Conservation (phyloP, 345 rosid species). For the Rhizophora mangle region DNA sequence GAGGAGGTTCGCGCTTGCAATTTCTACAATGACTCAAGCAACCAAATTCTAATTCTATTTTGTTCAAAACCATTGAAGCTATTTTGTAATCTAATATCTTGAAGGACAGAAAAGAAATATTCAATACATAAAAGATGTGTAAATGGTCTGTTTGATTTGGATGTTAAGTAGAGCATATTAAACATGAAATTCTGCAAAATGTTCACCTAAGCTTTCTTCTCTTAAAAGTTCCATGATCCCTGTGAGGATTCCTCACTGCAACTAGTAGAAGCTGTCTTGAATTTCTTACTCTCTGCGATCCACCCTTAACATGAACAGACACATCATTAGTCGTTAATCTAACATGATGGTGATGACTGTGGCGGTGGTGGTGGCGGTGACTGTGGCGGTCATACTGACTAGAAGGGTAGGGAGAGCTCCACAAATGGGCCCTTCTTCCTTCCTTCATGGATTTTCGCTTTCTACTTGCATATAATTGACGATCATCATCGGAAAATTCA, state of each 20-base stretch:
- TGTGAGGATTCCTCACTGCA: constrained; percentile 8
- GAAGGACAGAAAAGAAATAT: no score
- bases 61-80: no score
- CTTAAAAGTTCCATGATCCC: constrained; percentile 22
- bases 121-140: no score
- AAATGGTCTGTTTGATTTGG: no score
- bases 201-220: constrained; percentile 22
- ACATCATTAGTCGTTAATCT: constrained; percentile 35
- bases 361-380: constrained; percentile 21
- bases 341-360: constrained; percentile 23
- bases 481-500: constrained; percentile 15
- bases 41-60: no score
- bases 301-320: constrained; percentile 37
- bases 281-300: constrained; percentile 38
- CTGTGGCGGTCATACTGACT: constrained; percentile 2
- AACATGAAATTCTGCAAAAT: neutral
- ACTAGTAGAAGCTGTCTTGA: constrained; percentile 28
- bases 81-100: no score
- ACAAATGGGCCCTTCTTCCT: constrained; percentile 9
- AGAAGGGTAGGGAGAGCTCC: neutral
- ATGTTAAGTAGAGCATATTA: no score
- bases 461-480: constrained; percentile 11
- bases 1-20: no score
- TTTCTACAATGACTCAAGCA: no score
- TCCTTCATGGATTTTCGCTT: constrained; percentile 25